Conservation (phyloP, 2,329 filamentous ascomycete species). For the Botrytis aclada region DNA sequence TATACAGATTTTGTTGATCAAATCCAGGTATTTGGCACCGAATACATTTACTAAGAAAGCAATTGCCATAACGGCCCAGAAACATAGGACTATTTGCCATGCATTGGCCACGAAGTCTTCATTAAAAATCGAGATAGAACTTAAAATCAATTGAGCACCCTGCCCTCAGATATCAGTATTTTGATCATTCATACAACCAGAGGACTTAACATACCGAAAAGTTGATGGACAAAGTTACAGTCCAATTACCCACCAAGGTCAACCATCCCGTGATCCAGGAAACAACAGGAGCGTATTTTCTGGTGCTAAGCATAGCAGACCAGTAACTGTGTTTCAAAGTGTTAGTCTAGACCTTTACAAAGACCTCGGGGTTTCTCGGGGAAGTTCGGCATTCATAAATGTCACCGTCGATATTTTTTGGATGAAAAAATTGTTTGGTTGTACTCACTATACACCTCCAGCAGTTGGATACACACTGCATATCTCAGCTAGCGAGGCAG, state of each 20-base stretch:
- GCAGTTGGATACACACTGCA: constrained; percentile 67
- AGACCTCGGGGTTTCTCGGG: neutral
- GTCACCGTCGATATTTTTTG: neutral
- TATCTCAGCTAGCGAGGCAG: constrained; percentile 65
- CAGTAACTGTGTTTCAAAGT: constrained; percentile 46
- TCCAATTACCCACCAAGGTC: constrained; percentile 72
- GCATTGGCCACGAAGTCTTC: constrained; percentile 64
- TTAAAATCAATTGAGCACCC: constrained; percentile 62
- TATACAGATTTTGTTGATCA: constrained; percentile 71
- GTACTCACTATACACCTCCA: constrained; percentile 57
- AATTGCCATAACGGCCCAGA: constrained; percentile 67
- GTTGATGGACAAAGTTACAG: constrained; percentile 54
- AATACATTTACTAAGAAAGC: constrained; percentile 66
- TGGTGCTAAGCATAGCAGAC: constrained; percentile 65
- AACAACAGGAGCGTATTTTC: constrained; percentile 63
- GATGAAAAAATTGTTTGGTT: neutral
- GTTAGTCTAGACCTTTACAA: constrained; percentile 3
- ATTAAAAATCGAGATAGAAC: constrained; percentile 66
- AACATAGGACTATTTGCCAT: constrained; percentile 69
- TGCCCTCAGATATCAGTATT: constrained; percentile 39
- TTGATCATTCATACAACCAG: neutral
- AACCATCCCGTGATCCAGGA: constrained; percentile 71
- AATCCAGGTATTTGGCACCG: constrained; percentile 56
- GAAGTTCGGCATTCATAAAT: neutral
- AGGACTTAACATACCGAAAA: constrained; percentile 15